These are phyloP conservation scores for Colletotrichum noveboracense DNA, from an alignment of 2,329 filamentous ascomycete genomes.

Conservation along the genomic window DNA sequence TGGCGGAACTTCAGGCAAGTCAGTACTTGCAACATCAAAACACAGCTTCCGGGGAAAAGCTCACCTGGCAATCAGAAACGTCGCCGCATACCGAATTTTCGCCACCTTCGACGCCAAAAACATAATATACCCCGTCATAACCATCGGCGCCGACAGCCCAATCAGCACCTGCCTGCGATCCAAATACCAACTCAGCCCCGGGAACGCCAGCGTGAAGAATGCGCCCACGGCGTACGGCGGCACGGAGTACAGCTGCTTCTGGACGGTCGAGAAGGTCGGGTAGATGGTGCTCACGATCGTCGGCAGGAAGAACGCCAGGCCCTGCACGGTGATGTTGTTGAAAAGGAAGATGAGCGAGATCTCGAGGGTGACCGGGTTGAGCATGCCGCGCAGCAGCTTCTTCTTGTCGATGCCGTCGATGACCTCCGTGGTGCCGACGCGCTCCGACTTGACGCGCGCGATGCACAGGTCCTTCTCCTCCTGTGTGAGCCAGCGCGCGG, in stretches of 20 bases:
- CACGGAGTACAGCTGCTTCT: conserved; percentile 73
- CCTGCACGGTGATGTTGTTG: conserved; percentile 74
- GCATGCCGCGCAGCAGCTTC: conserved; percentile 67
- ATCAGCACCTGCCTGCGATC: conserved; percentile 68
- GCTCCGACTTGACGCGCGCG: conserved; percentile 72
- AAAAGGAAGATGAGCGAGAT: conserved; percentile 66
- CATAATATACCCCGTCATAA: conserved; percentile 74
- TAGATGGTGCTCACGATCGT: conserved; percentile 75
- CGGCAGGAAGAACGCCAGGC: conserved; percentile 71
- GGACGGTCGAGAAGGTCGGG: conserved; percentile 58
- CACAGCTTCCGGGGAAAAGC: accelerated
- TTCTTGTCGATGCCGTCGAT: conserved; percentile 66
- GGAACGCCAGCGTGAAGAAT: conserved; percentile 68
- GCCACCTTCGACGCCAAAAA: conserved; percentile 63
- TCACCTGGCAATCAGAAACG: conserved; percentile 67
- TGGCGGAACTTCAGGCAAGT: conserved; percentile 60
- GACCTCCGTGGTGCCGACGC: conserved; percentile 62
- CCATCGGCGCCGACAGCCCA: conserved; percentile 62
- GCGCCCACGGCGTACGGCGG: conserved; percentile 74
- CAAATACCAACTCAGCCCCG: conserved; percentile 64
- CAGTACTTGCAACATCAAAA: neutral
- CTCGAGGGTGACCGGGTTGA: conserved; percentile 64
- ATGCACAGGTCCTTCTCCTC: conserved; percentile 72
- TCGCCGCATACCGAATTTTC: conserved; percentile 69
- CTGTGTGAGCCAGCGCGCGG: conserved; percentile 67